phyloP scores from a whole-genome alignment of 1,284 basidiomycete species.

The Mrakiaceae sp. region DNA sequence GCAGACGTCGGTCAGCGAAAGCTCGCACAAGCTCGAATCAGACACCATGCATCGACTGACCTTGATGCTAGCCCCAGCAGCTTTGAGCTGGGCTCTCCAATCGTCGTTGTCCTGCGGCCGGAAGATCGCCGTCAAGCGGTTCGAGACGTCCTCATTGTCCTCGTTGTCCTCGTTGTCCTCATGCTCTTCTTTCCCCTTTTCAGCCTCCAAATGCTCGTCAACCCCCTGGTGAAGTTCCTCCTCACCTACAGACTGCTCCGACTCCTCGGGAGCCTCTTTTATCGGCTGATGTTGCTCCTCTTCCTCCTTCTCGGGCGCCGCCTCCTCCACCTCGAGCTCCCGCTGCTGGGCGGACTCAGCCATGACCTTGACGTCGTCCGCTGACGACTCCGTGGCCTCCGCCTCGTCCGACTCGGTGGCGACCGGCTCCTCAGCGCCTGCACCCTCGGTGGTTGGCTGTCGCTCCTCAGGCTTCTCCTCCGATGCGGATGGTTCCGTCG shows the following conservation, averaged over 20 bases:
- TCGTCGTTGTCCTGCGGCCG: conserved; percentile 67
- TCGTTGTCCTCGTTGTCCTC: conserved; percentile 31
- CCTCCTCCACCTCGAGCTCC: background rate
- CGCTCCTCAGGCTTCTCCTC: too few species aligned
- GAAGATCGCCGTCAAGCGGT: conserved; percentile 68
- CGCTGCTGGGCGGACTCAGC: background rate
- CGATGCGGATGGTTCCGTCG: too few species aligned
- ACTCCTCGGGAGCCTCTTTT: background rate
- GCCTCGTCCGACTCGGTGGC: too few species aligned
- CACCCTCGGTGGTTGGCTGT: too few species aligned
- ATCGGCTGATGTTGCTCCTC: background rate
- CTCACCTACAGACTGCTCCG: background rate
- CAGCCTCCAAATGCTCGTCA: background rate
- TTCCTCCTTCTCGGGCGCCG: background rate
- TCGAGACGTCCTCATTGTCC: conserved; percentile 43
- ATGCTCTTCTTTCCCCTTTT: background rate
- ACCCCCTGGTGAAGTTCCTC: conserved; percentile 10
- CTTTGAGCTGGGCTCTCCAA: conserved; percentile 56
- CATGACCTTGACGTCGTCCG: too few species aligned
- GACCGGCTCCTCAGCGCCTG: too few species aligned
- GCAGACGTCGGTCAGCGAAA: background rate
- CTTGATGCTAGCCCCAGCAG: conserved; percentile 24
- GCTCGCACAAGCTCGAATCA: background rate
- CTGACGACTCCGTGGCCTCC: too few species aligned
- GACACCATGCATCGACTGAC: conserved; percentile 16